Evolutionary conservation across 2,329 filamentous ascomycete species (phyloP).

Genomic region (Trichophyton simii): DNA sequence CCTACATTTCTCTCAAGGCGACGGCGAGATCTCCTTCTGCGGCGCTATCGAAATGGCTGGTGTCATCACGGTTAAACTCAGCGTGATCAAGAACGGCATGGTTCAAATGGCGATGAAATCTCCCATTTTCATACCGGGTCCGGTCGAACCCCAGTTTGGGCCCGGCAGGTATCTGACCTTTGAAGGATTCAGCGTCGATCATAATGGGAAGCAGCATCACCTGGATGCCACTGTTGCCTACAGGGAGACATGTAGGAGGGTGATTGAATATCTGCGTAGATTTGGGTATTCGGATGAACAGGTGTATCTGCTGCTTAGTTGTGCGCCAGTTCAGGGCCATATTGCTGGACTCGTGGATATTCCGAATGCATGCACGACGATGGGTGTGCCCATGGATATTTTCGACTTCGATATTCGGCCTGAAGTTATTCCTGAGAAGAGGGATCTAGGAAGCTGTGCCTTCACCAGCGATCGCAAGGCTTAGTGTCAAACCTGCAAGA

Average conservation of each 20-base stretch:
- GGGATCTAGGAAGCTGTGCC: slow-evolving; percentile 60
- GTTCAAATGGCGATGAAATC: slow-evolving; percentile 62
- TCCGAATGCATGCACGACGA: slow-evolving; percentile 79
- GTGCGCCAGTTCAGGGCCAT: slow-evolving; percentile 76
- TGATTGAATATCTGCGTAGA: slow-evolving; percentile 65
- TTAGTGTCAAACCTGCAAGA: not conserved
- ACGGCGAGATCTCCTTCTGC: slow-evolving; percentile 82
- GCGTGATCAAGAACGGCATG: slow-evolving; percentile 71
- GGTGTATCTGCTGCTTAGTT: slow-evolving; percentile 72
- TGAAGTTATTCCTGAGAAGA: slow-evolving; percentile 45
- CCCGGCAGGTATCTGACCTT: slow-evolving; percentile 73
- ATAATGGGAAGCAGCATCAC: slow-evolving; percentile 79
- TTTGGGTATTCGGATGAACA: slow-evolving; percentile 64
- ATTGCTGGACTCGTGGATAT: slow-evolving; percentile 84
- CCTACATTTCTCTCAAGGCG: slow-evolving; percentile 75
- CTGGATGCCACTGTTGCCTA: slow-evolving; percentile 80
- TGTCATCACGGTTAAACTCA: slow-evolving; percentile 80
- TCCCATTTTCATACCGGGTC: slow-evolving; percentile 74
- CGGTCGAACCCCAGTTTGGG: slow-evolving; percentile 78
- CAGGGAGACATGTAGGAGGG: slow-evolving; percentile 62
- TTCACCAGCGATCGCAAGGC: slow-evolving; percentile 33
- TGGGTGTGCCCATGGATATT: slow-evolving; percentile 83
- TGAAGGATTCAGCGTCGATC: slow-evolving; percentile 81
- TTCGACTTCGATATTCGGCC: slow-evolving; percentile 88
- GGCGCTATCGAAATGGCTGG: slow-evolving; percentile 92